These are phyloP conservation scores for Heliamphora pulchella DNA, from an alignment of 179 eudicot species.

Conservation along the genomic window DNA sequence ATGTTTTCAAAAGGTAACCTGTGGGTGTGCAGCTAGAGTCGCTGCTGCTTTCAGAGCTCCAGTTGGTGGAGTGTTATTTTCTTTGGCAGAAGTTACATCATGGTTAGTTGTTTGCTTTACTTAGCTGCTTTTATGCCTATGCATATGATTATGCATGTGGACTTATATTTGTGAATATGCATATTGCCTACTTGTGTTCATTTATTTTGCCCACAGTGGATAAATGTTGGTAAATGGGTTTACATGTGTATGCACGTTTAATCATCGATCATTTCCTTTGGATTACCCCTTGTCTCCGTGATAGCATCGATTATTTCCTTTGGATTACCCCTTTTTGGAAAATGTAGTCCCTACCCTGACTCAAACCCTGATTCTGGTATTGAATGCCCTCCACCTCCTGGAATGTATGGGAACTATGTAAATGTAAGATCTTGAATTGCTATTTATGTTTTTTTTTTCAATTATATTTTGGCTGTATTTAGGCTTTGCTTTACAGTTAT, in stretches of 20 bases:
- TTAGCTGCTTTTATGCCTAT: constrained; percentile 10
- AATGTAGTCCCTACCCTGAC: constrained; percentile 88
- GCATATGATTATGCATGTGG: not conserved
- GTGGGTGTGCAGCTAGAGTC: constrained; percentile 99
- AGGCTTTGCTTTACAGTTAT: not conserved
- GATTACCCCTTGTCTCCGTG: constrained; percentile 75
- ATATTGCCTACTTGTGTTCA: not conserved
- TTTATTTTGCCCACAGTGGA: not conserved
- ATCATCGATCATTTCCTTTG: constrained; percentile 54
- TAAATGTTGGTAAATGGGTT: not conserved
- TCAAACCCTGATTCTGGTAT: constrained; percentile 48
- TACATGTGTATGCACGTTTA: not conserved
- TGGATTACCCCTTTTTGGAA: constrained; percentile 88
- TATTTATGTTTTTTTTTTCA: constrained; percentile 6
- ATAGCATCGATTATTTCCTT: constrained; percentile 84
- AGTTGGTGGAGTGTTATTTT: constrained; percentile 95
- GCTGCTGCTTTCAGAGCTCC: constrained; percentile 99
- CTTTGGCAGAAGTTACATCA: constrained; percentile 96
- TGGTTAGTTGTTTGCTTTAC: constrained; percentile 42
- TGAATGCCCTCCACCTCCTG: constrained; percentile 96
- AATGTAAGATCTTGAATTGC: constrained; percentile 46
- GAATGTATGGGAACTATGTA: constrained; percentile 95
- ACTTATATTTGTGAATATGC: not conserved
- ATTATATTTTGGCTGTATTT: not conserved
- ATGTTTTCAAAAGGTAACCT: constrained; percentile 80